Evolutionary conservation across 2,329 filamentous ascomycete genomes (phyloP), one percentile per base, ranked within the genome.

Genomic region (Westerdykella aurantiaca): DNA sequence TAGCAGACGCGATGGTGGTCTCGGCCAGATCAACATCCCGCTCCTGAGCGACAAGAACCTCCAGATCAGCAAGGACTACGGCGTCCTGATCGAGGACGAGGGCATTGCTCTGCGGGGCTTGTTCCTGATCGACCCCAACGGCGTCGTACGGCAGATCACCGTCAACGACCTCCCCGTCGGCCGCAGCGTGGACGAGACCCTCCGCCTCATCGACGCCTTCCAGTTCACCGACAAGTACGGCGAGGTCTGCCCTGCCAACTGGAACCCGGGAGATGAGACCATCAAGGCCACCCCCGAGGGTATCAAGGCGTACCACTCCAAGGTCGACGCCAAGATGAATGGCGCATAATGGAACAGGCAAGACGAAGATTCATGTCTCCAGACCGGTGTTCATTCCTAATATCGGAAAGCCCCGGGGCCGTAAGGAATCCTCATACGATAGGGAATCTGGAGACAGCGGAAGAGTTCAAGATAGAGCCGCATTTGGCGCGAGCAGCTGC

Each of bases 71-170:
- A 75, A 76, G 55, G 75, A 74, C 66, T 84, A 83, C 61, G 80
- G 80, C 46, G 80, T 83, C 9, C 68, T 84, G 53, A 72, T 82
- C 45, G 80, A 83, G 66, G 77, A 82, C 17, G 76, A 80, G 61
- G 81, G 81, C 31, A 72, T 83, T 46, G 78, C 80, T 11, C 75
- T 83, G 46, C 73, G 81, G 17, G 81, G 80, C 4, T 71, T 83
- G 37, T 84, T 83, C 71, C 74, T 84, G 67, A 82, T 83, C 56
- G 81, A 84, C 61, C 79, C 80, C 47, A 76, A 78, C 64, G 80
- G 80, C 43, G 64, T 74, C 22, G 69, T 83, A 21, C 69, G 80
- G 50, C 78, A 71, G 72, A 80, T 83, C 63, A 82, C 80, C 49
- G 71, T 83, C 70, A 83, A 83, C 67, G 80, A 83, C 56, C 72